Evolutionary conservation across 768 basidiomycete genomes (phyloP).

Genomic region (Megacollybia marginata): DNA sequence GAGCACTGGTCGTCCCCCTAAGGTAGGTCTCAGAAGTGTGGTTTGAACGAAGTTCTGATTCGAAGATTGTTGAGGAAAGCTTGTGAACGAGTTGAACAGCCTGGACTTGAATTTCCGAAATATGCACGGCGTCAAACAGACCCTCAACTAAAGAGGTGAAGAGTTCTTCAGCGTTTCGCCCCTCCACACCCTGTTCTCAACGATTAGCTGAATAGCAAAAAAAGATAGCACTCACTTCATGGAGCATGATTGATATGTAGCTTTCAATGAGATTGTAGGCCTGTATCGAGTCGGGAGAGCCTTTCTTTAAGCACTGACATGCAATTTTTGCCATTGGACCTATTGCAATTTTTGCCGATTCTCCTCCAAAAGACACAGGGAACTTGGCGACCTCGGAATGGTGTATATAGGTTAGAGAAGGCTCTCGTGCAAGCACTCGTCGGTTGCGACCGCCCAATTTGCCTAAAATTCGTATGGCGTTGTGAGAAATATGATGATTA

Average conservation of each 20-base stretch:
- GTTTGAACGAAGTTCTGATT: constrained; percentile 60
- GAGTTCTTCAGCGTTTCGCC: constrained; percentile 67
- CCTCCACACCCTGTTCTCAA: constrained; percentile 50
- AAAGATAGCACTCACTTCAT: constrained; percentile 47
- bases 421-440: constrained; percentile 75
- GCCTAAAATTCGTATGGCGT: constrained; percentile 91
- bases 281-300: constrained; percentile 43
- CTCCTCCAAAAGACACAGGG: constrained; percentile 67
- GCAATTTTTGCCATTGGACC: constrained; percentile 62
- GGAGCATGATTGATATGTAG: constrained; percentile 60
- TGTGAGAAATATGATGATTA: constrained; percentile 85
- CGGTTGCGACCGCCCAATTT: constrained; percentile 95
- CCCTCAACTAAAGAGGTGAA: constrained; percentile 69
- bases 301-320: constrained; percentile 48
- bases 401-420: constrained; percentile 62
- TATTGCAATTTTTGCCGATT: constrained; percentile 56
- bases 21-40: constrained; percentile 44
- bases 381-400: constrained; percentile 67
- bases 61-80: constrained; percentile 65
- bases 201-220: constrained; percentile 2
- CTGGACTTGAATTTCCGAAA: constrained; percentile 59
- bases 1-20: constrained; percentile 46
- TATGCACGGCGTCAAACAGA: constrained; percentile 66
- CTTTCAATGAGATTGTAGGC: constrained; percentile 68
- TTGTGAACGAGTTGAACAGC: constrained; percentile 67